Evolutionary conservation across 2,329 filamentous ascomycete species (phyloP).

Genomic region (Sclerotinia trifoliorum): DNA sequence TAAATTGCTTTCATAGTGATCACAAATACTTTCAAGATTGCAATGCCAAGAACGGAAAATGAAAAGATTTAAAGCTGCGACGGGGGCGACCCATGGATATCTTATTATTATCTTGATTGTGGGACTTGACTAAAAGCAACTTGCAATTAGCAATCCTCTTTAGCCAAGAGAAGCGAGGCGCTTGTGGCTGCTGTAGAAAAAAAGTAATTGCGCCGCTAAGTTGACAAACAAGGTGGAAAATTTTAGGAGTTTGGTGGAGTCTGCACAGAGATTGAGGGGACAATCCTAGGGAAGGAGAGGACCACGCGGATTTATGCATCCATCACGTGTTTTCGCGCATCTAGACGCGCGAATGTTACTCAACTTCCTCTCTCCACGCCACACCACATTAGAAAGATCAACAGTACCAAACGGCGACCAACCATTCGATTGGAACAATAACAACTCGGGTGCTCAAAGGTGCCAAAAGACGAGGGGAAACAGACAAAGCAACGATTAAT

Average conservation of each 20-base stretch:
- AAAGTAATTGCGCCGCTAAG: too few species aligned
- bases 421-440: not conserved
- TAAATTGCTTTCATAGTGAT: not conserved
- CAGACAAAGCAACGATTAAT: not conserved
- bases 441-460: not conserved
- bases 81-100: too few species aligned
- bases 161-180: not conserved
- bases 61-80: not conserved
- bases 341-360: not conserved
- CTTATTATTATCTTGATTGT: too few species aligned
- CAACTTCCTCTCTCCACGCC: not conserved
- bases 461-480: not conserved
- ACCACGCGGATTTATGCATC: not conserved
- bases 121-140: not conserved
- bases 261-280: not conserved
- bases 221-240: not conserved
- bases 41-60: not conserved
- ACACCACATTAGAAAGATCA: slow-evolving; percentile 4
- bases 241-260: not conserved
- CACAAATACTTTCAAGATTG: not conserved
- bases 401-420: not conserved
- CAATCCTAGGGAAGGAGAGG: not conserved
- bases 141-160: not conserved
- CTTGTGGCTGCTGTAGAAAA: not conserved
- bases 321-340: not conserved